Conservation (phyloP, 75 land plant species). For the Chamaecyparis obtusa region DNA sequence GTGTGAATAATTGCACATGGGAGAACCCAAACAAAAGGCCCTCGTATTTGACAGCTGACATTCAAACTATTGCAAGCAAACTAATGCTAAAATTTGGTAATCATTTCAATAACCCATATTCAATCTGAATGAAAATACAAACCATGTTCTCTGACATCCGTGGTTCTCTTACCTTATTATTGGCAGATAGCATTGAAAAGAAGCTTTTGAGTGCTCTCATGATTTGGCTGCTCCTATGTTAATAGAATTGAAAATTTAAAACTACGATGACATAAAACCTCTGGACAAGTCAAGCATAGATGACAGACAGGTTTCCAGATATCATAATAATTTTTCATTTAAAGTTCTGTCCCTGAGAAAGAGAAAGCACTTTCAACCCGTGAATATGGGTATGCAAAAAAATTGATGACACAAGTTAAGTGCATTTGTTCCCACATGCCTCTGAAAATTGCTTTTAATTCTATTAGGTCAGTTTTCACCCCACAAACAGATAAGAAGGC, state of each 20-base stretch:
- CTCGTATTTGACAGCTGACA: not conserved
- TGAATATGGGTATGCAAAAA: not conserved
- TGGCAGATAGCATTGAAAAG: not conserved
- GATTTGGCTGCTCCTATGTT: not conserved
- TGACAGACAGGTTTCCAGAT: not conserved
- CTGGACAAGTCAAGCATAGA: not conserved
- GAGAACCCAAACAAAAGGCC: not conserved
- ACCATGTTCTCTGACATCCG: not conserved
- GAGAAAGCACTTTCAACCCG: not conserved
- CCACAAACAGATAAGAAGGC: not conserved
- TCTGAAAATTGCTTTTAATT: not conserved
- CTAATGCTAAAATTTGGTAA: not conserved
- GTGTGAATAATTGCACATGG: not conserved
- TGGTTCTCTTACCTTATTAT: not conserved
- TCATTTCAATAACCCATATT: not conserved
- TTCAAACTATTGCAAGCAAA: not conserved
- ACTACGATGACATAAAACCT: not conserved
- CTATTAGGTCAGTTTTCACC: not conserved
- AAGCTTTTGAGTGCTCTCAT: not conserved
- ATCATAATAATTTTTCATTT: not conserved
- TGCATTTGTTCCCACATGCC: not conserved
- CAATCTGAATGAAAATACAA: not conserved
- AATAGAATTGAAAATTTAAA: not conserved
- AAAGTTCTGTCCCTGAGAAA: not conserved
- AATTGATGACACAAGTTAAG: not conserved